phyloP scores from a whole-genome alignment of 2,329 filamentous ascomycete genomes.

The Helicocarpus griseus region DNA sequence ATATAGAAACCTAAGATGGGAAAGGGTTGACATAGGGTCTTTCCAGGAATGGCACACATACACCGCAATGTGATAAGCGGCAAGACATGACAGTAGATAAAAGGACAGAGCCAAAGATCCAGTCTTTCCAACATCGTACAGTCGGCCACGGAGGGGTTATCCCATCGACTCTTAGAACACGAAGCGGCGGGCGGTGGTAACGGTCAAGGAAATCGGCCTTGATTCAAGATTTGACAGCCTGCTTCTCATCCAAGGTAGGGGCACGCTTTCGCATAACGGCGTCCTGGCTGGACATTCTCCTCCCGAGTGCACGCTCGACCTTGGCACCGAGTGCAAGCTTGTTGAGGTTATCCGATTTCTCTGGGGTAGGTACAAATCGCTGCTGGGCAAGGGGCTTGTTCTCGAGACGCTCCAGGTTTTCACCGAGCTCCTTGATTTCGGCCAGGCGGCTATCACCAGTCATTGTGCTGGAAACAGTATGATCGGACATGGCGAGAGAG shows the following conservation, averaged over 20 bases:
- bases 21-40: no score
- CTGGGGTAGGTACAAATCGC: conserved; percentile 65
- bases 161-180: no score
- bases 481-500: conserved; percentile 38
- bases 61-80: background rate
- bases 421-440: conserved; percentile 66
- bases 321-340: conserved; percentile 86
- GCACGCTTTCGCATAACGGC: conserved; percentile 63
- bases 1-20: no score
- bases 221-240: conserved; percentile 16
- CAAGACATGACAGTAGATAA: background rate
- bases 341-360: conserved; percentile 72
- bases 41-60: no score
- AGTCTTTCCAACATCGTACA: background rate
- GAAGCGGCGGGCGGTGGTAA: no score
- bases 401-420: conserved; percentile 75
- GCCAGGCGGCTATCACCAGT: conserved; percentile 44
- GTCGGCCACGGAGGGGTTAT: background rate
- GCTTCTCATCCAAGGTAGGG: conserved; percentile 28
- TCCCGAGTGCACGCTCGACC: conserved; percentile 74
- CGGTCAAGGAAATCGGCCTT: no score
- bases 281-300: conserved; percentile 81
- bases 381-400: conserved; percentile 78
- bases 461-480: conserved; percentile 30
- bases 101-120: background rate